These are phyloP conservation scores for Diplocarpon rosae DNA, from an alignment of 2,329 filamentous ascomycete species.

Conservation along the genomic window DNA sequence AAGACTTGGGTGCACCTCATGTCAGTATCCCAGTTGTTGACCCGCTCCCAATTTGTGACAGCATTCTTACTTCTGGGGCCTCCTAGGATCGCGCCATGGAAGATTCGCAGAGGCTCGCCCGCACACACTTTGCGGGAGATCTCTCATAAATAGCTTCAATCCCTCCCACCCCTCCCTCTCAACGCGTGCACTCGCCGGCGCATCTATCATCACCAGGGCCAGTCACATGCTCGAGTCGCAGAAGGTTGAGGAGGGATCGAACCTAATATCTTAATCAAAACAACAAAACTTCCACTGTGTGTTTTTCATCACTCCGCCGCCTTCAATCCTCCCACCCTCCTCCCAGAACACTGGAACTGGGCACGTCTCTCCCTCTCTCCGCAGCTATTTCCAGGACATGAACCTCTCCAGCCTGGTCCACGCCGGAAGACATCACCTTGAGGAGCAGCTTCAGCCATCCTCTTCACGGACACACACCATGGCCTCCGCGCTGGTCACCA, in stretches of 20 bases:
- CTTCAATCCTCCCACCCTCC: neutral
- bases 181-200: constrained; percentile 24
- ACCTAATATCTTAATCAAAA: constrained; percentile 15
- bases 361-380: neutral
- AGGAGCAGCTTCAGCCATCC: constrained; percentile 21
- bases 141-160: constrained; percentile 38
- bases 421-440: constrained; percentile 23
- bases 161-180: constrained; percentile 29
- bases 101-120: constrained; percentile 42
- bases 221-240: constrained; percentile 16
- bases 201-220: constrained; percentile 20
- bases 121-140: constrained; percentile 38
- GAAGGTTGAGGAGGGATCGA: constrained; percentile 27
- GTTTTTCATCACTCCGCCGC: neutral
- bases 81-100: constrained; percentile 35
- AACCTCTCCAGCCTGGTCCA: constrained; percentile 29
- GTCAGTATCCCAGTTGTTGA: constrained; percentile 27
- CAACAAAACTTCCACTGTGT: neutral
- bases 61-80: constrained; percentile 33
- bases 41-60: constrained; percentile 46
- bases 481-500: constrained; percentile 34
- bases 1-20: constrained; percentile 24
- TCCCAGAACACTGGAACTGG: too few species aligned
- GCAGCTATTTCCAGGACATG: constrained; percentile 19
- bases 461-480: constrained; percentile 30